These are phyloP conservation scores for Chaetomium fimeti DNA, from an alignment of 495 filamentous ascomycete species.

Conservation along the genomic window DNA sequence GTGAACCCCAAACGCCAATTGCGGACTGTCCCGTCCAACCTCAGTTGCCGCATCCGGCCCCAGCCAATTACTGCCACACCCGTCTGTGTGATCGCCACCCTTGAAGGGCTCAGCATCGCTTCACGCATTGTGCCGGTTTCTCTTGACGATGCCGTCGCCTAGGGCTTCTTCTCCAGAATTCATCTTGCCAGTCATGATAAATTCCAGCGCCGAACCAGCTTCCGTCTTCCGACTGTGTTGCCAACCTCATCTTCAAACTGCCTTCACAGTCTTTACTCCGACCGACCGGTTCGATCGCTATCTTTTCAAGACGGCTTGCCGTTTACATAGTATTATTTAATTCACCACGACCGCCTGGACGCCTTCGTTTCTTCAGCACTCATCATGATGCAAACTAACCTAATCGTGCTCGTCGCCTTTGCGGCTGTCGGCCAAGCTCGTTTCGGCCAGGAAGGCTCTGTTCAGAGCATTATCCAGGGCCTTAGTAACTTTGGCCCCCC, in stretches of 20 bases:
- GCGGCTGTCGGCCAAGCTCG: slow-evolving; percentile 50
- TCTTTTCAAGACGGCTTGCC: slow-evolving; percentile 21
- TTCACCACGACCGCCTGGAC: slow-evolving; percentile 25
- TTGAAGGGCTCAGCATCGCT: slow-evolving; percentile 4
- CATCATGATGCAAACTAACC: slow-evolving; percentile 32
- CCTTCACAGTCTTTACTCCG: slow-evolving; percentile 23
- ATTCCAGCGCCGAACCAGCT: background rate
- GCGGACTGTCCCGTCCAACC: background rate
- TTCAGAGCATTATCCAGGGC: slow-evolving; percentile 46
- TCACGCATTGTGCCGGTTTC: slow-evolving; percentile 26
- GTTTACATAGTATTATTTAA: slow-evolving; percentile 7
- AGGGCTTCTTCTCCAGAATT: background rate
- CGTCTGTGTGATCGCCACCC: slow-evolving; percentile 30
- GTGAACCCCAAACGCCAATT: too few species aligned
- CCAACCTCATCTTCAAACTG: slow-evolving; percentile 12
- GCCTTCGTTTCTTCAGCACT: slow-evolving; percentile 18
- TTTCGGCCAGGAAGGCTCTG: slow-evolving; percentile 55
- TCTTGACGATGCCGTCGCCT: background rate
- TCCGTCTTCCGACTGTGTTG: background rate
- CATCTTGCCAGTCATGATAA: slow-evolving; percentile 13
- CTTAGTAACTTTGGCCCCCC: slow-evolving; percentile 50
- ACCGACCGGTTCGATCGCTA: slow-evolving; percentile 35
- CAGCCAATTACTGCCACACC: slow-evolving; percentile 17
- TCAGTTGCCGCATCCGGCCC: background rate
- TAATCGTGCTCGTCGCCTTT: slow-evolving; percentile 31